Evolutionary conservation across 305 asterid genomes (phyloP), one percentile per base, ranked within the genome.

Genomic region (Ajuga reptans): DNA sequence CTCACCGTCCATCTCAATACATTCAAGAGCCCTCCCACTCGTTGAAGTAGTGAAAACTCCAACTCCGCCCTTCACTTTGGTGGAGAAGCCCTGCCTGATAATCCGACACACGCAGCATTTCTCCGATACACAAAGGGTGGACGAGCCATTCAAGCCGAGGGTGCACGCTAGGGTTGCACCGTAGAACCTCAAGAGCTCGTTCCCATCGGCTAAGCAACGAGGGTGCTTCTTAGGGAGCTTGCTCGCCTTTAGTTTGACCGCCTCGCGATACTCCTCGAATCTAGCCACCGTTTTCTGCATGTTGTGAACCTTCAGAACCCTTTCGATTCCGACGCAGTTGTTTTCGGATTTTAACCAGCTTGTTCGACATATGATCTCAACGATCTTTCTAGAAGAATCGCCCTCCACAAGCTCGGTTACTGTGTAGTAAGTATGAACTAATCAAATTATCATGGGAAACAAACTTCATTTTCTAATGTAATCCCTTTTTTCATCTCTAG

Each of bases 21-120:
- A 85, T 62, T 91, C 95, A 31, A 84, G 84, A 27, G 97, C 95
- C 52, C 91, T 83, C 12, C 81, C 93, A 72, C 97, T 91, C 0
- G 97, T 91, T 14, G 93, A 84, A 21, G 97, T 80, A 0, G 96
- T 91, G 85, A 91, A 91, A 43, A 91, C 96, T 29, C 96, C 97
- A 0, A 91, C 61, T n/a, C 96, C 95, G 0, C 77, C 83, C 66
- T 27, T 86, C 96, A 71, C 83, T 81, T 79, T 87, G 0, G 83
- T 69, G 10, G 94, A 83, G 72, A 91, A 91, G 0, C 96, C 96
- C 0, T 79, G 82, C 64, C 90, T 68, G 29, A 91, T 85, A 29
- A 91, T 84, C 21, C 86, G 78, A 52, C 97, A 91, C 1, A 89
- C 97, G 1, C 85, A 75, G 75, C 97, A 91, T 70, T 80, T 83